Evolutionary conservation across 305 asterid genomes (phyloP).

Genomic region (Andrographis paniculata): DNA sequence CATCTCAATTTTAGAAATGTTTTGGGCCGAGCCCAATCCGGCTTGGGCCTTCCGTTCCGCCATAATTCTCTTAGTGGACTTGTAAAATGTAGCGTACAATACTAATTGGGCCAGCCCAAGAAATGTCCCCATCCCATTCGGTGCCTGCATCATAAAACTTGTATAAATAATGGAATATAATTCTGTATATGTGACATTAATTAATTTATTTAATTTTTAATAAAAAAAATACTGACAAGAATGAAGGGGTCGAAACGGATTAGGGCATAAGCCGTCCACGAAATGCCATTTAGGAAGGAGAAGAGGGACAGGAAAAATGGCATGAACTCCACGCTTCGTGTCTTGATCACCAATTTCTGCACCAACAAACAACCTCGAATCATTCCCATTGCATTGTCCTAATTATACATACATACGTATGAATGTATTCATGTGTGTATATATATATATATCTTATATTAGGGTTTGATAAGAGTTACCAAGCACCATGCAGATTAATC

Average conservation of each 20-base stretch:
- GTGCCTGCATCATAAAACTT: constrained; percentile 36
- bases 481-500: too few relatives aligned
- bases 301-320: constrained; percentile 39
- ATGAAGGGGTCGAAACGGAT: constrained; percentile 60
- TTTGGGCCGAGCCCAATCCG: constrained; percentile 28
- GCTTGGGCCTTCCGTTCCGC: constrained; percentile 40
- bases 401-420: too few relatives aligned
- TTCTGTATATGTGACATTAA: not conserved
- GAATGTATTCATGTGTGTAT: too few relatives aligned
- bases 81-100: constrained; percentile 58
- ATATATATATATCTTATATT: too few relatives aligned
- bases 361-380: not conserved
- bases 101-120: constrained; percentile 69
- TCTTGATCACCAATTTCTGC: constrained; percentile 36
- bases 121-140: constrained; percentile 60
- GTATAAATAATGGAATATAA: too few relatives aligned
- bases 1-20: not conserved
- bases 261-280: constrained; percentile 39
- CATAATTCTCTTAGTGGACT: constrained; percentile 42
- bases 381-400: not conserved
- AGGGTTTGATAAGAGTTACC: too few relatives aligned
- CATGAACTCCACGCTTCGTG: constrained; percentile 46
- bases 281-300: constrained; percentile 38
- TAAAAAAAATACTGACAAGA: constrained; percentile 27
- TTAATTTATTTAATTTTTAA: not conserved